Conservation (phyloP, 257 asterid species). For the Fraxinus americana region DNA sequence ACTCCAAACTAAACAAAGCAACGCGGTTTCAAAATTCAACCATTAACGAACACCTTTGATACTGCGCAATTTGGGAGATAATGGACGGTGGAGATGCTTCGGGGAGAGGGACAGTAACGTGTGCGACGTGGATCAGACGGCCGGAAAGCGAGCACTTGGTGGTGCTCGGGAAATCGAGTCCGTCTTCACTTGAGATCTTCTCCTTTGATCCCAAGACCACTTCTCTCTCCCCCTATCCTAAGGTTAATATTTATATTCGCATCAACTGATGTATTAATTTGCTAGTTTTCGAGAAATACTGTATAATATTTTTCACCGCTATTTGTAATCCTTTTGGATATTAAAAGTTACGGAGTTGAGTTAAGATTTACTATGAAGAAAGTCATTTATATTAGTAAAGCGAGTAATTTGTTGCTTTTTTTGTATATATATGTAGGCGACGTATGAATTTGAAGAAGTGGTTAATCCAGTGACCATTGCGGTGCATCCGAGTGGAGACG, state of each 20-base stretch:
- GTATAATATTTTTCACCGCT: background rate
- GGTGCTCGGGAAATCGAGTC: slow-evolving; percentile 69
- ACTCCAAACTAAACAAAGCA: background rate
- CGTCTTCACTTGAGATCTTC: slow-evolving; percentile 76
- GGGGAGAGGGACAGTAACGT: slow-evolving; percentile 60
- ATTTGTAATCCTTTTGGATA: background rate
- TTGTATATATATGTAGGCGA: slow-evolving; percentile 48
- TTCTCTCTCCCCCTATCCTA: slow-evolving; percentile 74
- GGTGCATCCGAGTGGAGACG: slow-evolving; percentile 85
- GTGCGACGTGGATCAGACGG: slow-evolving; percentile 90
- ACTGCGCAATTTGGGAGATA: background rate
- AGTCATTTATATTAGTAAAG: background rate
- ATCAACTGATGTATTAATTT: background rate
- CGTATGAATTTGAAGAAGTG: slow-evolving; percentile 66
- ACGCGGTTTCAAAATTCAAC: slow-evolving; percentile 28
- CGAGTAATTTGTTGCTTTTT: background rate
- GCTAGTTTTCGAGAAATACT: background rate
- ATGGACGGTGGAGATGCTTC: slow-evolving; percentile 67
- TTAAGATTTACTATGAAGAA: background rate
- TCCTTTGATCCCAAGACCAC: slow-evolving; percentile 60
- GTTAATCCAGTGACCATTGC: slow-evolving; percentile 67
- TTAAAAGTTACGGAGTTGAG: background rate
- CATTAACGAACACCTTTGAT: slow-evolving; percentile 19
- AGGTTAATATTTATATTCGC: slow-evolving; percentile 43
- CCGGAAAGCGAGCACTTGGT: slow-evolving; percentile 89